phyloP scores from a whole-genome alignment of 306 rosid species.

The Nissolia schottii region DNA sequence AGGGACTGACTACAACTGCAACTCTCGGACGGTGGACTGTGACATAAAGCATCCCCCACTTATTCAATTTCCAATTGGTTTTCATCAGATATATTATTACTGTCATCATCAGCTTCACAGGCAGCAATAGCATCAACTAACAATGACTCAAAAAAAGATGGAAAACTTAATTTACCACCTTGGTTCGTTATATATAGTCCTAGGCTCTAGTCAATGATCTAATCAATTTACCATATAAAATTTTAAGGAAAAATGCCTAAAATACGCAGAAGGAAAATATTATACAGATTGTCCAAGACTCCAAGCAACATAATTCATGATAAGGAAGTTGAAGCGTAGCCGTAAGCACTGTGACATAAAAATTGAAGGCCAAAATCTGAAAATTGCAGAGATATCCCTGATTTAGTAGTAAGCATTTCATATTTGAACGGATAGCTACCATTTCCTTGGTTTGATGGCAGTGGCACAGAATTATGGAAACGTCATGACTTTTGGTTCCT shows the following conservation, averaged over 20 bases:
- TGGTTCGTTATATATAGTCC: background rate
- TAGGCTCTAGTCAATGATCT: background rate
- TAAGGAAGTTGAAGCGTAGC: background rate
- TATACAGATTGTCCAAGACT: background rate
- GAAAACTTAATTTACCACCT: background rate
- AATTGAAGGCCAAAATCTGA: background rate
- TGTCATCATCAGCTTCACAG: background rate
- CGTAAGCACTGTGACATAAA: background rate
- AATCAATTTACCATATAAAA: no score
- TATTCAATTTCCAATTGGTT: background rate
- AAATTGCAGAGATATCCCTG: background rate
- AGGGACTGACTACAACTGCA: background rate
- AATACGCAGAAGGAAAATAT: background rate
- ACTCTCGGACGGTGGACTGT: background rate
- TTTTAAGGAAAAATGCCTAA: background rate
- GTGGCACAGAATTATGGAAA: slow-evolving; percentile 1
- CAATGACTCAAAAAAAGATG: background rate
- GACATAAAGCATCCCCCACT: slow-evolving; percentile 18
- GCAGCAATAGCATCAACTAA: background rate
- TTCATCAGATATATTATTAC: background rate
- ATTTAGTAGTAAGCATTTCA: background rate
- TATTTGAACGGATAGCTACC: background rate
- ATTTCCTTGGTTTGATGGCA: background rate
- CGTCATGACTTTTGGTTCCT: background rate
- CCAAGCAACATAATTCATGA: background rate